These are phyloP conservation scores for Boletellus deceptivus DNA, from an alignment of 1,284 basidiomycete species.

Conservation along the genomic window DNA sequence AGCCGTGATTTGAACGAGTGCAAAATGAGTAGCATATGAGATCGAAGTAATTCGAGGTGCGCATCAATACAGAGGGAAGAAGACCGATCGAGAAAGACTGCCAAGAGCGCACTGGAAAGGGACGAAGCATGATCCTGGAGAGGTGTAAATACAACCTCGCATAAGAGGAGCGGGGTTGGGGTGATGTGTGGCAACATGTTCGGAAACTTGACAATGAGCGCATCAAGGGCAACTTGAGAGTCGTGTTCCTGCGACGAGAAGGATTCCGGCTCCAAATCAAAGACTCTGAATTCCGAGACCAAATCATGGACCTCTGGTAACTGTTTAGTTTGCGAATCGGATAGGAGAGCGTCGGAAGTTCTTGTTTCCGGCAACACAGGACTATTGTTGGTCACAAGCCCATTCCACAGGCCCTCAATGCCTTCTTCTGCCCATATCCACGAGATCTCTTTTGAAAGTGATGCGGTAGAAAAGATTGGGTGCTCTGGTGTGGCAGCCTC, in stretches of 20 bases:
- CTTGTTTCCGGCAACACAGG: not conserved
- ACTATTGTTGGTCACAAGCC: not conserved
- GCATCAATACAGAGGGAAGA: constrained; percentile 56
- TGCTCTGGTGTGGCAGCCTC: constrained; percentile 60
- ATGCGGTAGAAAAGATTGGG: constrained; percentile 41
- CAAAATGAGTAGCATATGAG: constrained; percentile 65
- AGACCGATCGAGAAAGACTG: constrained; percentile 53
- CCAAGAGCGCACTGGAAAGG: constrained; percentile 61
- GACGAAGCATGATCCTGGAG: constrained; percentile 54
- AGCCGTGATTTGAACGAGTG: constrained; percentile 65
- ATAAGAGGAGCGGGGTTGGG: constrained; percentile 60
- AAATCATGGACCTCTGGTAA: constrained; percentile 23
- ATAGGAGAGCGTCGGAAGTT: not conserved
- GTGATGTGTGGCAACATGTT: constrained; percentile 54
- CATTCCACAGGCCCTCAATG: constrained; percentile 44
- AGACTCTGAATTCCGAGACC: constrained; percentile 53
- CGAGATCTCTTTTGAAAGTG: constrained; percentile 36
- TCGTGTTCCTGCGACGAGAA: constrained; percentile 32
- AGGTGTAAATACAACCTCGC: constrained; percentile 55
- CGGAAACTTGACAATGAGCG: constrained; percentile 60
- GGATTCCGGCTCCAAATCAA: constrained; percentile 64
- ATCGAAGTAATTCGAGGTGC: constrained; percentile 65
- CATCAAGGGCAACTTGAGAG: constrained; percentile 35
- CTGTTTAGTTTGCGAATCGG: constrained; percentile 1
- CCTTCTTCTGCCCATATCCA: constrained; percentile 68